phyloP scores from a whole-genome alignment of 805 yeast species.

The Metschnikowia lachancei region DNA sequence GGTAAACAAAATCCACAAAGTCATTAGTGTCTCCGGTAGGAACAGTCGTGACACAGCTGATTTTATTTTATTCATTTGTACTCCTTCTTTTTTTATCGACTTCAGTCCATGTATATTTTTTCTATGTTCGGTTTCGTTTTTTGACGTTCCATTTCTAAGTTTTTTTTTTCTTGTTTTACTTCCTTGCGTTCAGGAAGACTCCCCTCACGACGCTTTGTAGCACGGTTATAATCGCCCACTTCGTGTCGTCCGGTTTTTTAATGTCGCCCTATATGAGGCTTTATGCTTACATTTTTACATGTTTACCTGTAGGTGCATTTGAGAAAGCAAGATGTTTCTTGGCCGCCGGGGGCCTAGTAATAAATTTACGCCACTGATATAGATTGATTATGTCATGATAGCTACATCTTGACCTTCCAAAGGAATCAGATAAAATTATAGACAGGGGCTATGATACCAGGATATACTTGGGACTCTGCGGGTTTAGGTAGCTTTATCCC shows the following conservation, averaged over 20 bases:
- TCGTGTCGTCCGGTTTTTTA: not conserved
- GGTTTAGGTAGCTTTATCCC: not conserved
- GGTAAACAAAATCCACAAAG: too few relatives aligned
- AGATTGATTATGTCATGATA: too few relatives aligned
- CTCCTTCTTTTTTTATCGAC: too few relatives aligned
- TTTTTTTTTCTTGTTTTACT: not conserved
- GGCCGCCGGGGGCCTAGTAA: not conserved
- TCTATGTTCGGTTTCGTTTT: not conserved
- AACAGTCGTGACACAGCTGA: too few relatives aligned
- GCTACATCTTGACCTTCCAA: too few relatives aligned
- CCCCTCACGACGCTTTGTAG: not conserved
- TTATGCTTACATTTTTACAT: not conserved
- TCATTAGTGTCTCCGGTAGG: too few relatives aligned
- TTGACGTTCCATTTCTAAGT: not conserved
- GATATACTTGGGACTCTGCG: not conserved
- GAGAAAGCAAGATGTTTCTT: not conserved
- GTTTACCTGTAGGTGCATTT: not conserved
- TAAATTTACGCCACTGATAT: too few relatives aligned
- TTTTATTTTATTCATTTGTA: too few relatives aligned
- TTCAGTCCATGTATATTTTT: too few relatives aligned
- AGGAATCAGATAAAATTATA: not conserved
- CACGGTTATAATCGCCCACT: not conserved
- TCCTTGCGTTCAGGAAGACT: not conserved
- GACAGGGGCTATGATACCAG: not conserved
- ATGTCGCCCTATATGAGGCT: constrained; percentile 1